A percentile compares a stretch with the other conserved stretches of the same genome.
phyloP scores from a whole-genome alignment of 345 rosid species.

The Heritiera fomes region DNA sequence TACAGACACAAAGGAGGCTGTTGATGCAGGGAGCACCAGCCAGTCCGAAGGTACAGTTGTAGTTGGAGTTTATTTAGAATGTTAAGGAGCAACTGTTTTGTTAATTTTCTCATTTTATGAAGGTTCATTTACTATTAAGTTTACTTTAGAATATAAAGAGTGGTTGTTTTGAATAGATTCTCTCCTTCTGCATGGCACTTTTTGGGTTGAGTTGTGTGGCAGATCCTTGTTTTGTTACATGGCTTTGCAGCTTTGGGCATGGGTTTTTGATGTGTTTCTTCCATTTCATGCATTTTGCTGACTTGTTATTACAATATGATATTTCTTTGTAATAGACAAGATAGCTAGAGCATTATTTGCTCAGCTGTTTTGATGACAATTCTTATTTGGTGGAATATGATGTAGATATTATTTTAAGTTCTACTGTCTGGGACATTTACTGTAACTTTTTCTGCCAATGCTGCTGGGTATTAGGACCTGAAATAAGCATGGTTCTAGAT shows the following conservation, averaged over 20 bases:
- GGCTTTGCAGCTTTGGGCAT: background rate
- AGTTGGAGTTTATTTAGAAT: background rate
- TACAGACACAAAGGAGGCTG: conserved; percentile 49
- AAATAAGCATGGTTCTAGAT: background rate
- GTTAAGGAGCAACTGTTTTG: background rate
- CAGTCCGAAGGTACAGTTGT: conserved; percentile 61
- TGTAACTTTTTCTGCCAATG: background rate
- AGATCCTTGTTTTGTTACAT: background rate
- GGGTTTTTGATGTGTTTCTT: background rate
- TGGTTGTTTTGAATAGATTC: background rate
- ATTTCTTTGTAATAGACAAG: background rate
- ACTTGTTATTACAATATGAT: conserved; percentile 9
- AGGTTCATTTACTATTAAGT: background rate
- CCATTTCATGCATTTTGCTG: background rate
- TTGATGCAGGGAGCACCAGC: conserved; percentile 47
- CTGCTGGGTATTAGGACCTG: background rate
- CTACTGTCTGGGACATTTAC: background rate
- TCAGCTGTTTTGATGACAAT: background rate
- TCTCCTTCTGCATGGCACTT: background rate
- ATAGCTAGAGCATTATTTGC: background rate
- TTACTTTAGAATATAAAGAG: background rate
- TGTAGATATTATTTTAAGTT: background rate
- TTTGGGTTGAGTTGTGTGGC: background rate
- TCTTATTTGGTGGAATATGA: background rate
- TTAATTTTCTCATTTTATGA: background rate